These are phyloP conservation scores for Oehlia diaphana DNA, from an alignment of 192 early-diverging fungal genomes.

Conservation along the genomic window DNA sequence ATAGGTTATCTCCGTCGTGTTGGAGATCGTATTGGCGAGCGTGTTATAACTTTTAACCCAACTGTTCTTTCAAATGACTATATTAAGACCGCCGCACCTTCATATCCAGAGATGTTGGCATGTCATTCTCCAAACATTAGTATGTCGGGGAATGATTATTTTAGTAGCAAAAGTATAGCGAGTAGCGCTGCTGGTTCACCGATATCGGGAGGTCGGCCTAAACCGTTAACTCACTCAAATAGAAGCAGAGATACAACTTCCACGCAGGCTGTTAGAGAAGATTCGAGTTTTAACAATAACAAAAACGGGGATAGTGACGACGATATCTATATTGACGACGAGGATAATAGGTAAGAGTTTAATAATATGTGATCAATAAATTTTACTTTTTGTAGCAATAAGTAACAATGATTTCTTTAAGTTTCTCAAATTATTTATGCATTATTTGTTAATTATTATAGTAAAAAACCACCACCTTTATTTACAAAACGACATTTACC, in stretches of 20 bases:
- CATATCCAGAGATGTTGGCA: constrained; percentile 59
- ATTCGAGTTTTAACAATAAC: constrained; percentile 32
- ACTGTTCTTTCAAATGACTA: constrained; percentile 60
- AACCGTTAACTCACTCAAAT: constrained; percentile 1
- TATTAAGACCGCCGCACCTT: constrained; percentile 56
- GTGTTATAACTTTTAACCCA: constrained; percentile 68
- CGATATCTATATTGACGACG: constrained; percentile 64
- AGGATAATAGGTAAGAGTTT: constrained; percentile 49
- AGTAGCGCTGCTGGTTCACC: constrained; percentile 20
- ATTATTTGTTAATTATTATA: constrained; percentile 12
- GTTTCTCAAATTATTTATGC: background rate
- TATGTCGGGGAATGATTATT: constrained; percentile 19
- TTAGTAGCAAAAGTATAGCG: background rate
- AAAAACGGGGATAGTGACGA: constrained; percentile 60
- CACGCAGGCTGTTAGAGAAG: background rate
- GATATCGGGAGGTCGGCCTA: background rate
- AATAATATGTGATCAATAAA: background rate
- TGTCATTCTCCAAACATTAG: constrained; percentile 54
- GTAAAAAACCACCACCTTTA: constrained; percentile 37
- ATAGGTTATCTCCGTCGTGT: constrained; percentile 67
- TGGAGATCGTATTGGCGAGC: constrained; percentile 70
- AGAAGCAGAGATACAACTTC: background rate
- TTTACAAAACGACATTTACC: constrained; percentile 40
- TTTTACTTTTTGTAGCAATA: background rate
- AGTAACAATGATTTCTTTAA: background rate